A percentile compares a stretch with the other conserved stretches of the same genome.
These are phyloP conservation scores for Spizellomyces sp. DNA, from an alignment of 192 early-diverging fungal species.

Conservation along the genomic window DNA sequence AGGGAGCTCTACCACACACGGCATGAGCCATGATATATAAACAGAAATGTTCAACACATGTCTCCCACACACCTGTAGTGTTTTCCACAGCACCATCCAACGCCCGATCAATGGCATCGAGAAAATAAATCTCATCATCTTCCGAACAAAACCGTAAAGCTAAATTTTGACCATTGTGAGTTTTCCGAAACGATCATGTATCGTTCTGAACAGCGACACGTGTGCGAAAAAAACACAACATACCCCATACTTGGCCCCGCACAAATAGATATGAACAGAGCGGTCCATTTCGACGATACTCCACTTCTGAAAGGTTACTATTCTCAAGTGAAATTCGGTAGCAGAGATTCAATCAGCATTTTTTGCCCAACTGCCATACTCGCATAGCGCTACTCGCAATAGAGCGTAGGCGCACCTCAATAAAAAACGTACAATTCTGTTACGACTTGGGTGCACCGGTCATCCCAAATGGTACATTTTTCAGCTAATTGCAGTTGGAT, in stretches of 20 bases:
- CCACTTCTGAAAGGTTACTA: neutral
- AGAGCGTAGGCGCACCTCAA: too few species aligned
- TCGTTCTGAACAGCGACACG: too few species aligned
- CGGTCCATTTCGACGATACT: slow-evolving; percentile 24
- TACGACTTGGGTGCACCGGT: neutral
- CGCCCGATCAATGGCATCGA: slow-evolving; percentile 11
- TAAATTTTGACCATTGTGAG: neutral
- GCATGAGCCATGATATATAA: neutral
- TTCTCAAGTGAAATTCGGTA: too few species aligned
- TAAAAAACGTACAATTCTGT: slow-evolving; percentile 8
- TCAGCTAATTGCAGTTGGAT: slow-evolving; percentile 7
- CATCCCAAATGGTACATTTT: slow-evolving; percentile 4
- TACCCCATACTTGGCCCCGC: neutral
- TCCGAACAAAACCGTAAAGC: slow-evolving; percentile 29
- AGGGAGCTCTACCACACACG: slow-evolving; percentile 7
- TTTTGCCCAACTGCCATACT: too few species aligned
- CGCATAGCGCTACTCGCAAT: too few species aligned
- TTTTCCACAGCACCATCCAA: too few species aligned
- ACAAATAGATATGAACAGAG: slow-evolving; percentile 17
- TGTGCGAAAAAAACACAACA: too few species aligned
- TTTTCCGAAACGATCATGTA: too few species aligned
- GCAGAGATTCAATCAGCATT: too few species aligned
- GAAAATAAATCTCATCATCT: slow-evolving; percentile 37
- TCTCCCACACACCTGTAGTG: neutral
- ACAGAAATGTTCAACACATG: too few species aligned